Evolutionary conservation across 192 early-diverging fungal genomes (phyloP), one percentile per base, ranked within the genome.

Genomic region (Rhizophlyctis rosea): DNA sequence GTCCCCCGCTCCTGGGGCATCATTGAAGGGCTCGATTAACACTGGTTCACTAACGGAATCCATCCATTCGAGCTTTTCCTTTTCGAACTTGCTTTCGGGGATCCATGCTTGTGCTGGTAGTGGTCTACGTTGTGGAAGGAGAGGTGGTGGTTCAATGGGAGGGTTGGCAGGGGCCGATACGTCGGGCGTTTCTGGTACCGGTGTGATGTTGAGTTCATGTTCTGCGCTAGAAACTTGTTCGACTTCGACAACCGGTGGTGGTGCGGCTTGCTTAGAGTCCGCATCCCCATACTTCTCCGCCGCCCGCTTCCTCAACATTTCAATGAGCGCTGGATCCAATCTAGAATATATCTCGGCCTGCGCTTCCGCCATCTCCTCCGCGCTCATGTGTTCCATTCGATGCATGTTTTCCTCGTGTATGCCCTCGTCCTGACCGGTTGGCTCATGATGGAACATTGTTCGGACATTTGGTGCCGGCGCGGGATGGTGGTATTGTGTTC

Each of bases 31-130:
- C 64, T 68, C 24, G 39, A 23, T 55, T 39, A 0, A 47, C n/a
- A n/a, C 67, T 2, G 62, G 62, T 18, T 70, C 47, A 4, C 18
- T 44, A 23, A 63, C 32, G 50, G 32, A 60, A 2, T 31, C 73
- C 76, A 87, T 86, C 88, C 88, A 90, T 29, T 76, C 80, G 57
- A 90, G 33, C 59, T 90, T 90, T 35, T 88, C 83, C 4, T 68
- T 47, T 57, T 90, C 88, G 2, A 73, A 47, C 0, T 83, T 69
- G 7, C 79, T 74, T 32, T 82, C 61, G 0, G 77, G 54, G 63
- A 78, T 88, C 66, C 76, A 89, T 21, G 73, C 75, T 4, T 31
- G 35, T 2, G 39, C 0, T 39, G 50, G 52, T 23, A 30, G 9
- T 16, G 23, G 63, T 4, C 27, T 9, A 9, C 25, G 57, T 24